phyloP scores from a whole-genome alignment of 2,329 filamentous ascomycete species.

The Neonectria magnoliae region DNA sequence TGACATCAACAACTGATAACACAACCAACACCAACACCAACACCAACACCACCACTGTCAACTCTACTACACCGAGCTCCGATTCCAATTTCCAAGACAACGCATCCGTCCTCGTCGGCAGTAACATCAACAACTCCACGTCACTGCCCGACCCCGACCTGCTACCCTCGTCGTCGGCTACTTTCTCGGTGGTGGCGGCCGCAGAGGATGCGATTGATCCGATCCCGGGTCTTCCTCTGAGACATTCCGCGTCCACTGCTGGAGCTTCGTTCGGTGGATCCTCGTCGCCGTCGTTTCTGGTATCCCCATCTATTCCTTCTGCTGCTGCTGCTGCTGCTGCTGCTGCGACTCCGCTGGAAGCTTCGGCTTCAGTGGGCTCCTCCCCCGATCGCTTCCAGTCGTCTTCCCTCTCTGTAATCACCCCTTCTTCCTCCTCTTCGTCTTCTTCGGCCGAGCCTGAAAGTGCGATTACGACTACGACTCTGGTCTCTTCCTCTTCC shows the following conservation, averaged over 20 bases:
- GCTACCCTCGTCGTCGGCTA: constrained; percentile 1
- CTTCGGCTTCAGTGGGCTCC: not conserved
- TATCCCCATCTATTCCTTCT: constrained; percentile 17
- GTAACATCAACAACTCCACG: constrained; percentile 1
- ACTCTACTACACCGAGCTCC: not conserved
- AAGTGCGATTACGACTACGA: not conserved
- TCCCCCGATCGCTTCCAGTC: not conserved
- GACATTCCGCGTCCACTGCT: constrained; percentile 13
- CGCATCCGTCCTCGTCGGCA: not conserved
- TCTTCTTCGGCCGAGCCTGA: not conserved
- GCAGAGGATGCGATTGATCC: constrained; percentile 19
- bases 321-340: not conserved
- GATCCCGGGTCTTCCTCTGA: constrained; percentile 21
- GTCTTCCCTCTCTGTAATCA: not conserved
- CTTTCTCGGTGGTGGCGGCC: constrained; percentile 20
- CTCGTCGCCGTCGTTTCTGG: constrained; percentile 25
- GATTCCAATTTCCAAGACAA: not conserved
- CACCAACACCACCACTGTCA: not conserved
- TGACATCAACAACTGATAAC: not conserved
- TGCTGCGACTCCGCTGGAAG: constrained; percentile 11
- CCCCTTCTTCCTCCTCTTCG: not conserved
- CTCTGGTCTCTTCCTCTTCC: constrained; percentile 3
- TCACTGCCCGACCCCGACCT: not conserved
- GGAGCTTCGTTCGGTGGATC: constrained; percentile 37
- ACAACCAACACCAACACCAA: not conserved